Conservation (phyloP, 306 rosid species). For the Citrullus mucosospermus region DNA sequence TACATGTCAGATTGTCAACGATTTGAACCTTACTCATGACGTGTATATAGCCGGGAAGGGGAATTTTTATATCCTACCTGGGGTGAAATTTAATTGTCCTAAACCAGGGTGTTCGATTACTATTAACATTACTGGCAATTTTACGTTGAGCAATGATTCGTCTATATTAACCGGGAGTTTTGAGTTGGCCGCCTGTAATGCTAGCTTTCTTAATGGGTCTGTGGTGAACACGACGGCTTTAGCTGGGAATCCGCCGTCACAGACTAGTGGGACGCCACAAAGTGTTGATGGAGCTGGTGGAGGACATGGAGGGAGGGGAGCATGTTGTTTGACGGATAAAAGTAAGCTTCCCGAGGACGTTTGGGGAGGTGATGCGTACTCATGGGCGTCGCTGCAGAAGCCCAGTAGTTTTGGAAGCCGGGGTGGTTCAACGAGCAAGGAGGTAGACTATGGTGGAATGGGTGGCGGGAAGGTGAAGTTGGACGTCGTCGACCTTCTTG, state of each 20-base stretch:
- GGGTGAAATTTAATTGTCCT: conserved; percentile 68
- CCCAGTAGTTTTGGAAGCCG: conserved; percentile 76
- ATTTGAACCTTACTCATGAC: conserved; percentile 75
- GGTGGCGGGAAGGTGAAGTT: conserved; percentile 80
- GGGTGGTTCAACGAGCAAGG: conserved; percentile 72
- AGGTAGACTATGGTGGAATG: conserved; percentile 72
- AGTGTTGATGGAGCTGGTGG: conserved; percentile 81
- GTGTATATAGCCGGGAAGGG: conserved; percentile 98
- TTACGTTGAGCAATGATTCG: conserved; percentile 64
- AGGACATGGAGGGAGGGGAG: conserved; percentile 97
- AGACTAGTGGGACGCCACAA: conserved; percentile 96
- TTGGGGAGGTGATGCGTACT: conserved; percentile 97
- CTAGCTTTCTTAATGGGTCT: conserved; percentile 55
- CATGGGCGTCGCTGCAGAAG: conserved; percentile 73
- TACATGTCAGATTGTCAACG: conserved; percentile 66
- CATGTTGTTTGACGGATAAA: conserved; percentile 61
- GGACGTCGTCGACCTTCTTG: conserved; percentile 27
- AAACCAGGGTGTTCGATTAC: conserved; percentile 64
- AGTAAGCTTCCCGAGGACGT: conserved; percentile 89
- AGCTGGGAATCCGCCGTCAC: conserved; percentile 86
- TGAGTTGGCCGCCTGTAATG: conserved; percentile 57
- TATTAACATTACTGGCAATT: conserved; percentile 77
- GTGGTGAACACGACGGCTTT: conserved; percentile 62
- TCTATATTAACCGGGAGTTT: conserved; percentile 72
- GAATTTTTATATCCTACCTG: conserved; percentile 80